phyloP scores from a whole-genome alignment of 2,329 filamentous ascomycete species.

The Pseudogymnoascus sp. region DNA sequence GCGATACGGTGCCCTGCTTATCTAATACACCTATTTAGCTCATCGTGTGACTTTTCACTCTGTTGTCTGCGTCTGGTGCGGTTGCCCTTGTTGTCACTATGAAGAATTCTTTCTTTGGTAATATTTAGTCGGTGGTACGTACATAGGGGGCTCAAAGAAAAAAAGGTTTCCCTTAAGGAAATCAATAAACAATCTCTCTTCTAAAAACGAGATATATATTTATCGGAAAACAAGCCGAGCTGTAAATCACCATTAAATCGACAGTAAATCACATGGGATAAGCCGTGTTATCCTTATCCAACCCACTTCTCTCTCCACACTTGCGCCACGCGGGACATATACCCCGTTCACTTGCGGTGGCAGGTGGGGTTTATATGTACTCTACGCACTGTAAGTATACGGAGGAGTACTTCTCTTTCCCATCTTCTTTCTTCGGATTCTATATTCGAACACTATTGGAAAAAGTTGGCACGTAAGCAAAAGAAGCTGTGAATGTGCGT shows the following conservation, averaged over 20 bases:
- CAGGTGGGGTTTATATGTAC: slow-evolving; percentile 8
- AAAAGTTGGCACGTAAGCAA: not conserved
- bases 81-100: not conserved
- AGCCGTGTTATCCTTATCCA: slow-evolving; percentile 9
- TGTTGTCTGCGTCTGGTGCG: not conserved
- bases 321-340: slow-evolving; percentile 5
- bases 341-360: not conserved
- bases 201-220: not conserved
- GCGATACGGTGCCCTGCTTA: not conserved
- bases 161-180: not conserved
- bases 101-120: not conserved
- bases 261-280: slow-evolving; percentile 1
- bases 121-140: not conserved
- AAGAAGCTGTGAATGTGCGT: not conserved
- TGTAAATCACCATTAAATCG: not conserved
- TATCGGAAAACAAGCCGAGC: not conserved
- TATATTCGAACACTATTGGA: not conserved
- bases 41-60: not conserved
- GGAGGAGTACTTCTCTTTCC: not conserved
- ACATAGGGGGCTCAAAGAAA: not conserved
- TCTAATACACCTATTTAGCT: not conserved
- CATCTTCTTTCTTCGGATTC: not conserved
- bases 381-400: not conserved
- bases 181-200: not conserved
- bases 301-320: slow-evolving; percentile 6